phyloP scores from a whole-genome alignment of 495 filamentous ascomycete genomes.

The Neurospora sublineolata region DNA sequence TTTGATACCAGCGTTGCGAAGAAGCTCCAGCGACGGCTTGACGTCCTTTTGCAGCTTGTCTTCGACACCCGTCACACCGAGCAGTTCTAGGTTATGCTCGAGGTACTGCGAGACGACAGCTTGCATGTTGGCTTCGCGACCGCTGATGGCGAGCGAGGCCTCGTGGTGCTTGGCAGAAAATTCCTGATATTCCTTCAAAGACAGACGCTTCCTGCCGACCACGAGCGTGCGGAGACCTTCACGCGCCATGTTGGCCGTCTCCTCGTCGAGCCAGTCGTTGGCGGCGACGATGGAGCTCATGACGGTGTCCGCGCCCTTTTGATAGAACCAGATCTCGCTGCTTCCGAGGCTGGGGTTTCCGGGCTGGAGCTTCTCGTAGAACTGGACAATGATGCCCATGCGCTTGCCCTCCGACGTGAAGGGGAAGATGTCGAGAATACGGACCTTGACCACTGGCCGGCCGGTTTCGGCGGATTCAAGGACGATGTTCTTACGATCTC shows the following conservation, averaged over 20 bases:
- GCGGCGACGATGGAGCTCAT: conserved; percentile 88
- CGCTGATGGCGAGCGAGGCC: conserved; percentile 66
- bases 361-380: conserved; percentile 42
- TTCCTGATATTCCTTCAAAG: conserved; percentile 60
- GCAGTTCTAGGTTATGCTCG: conserved; percentile 78
- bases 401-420: conserved; percentile 96
- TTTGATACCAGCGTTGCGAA: conserved; percentile 97
- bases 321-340: conserved; percentile 93
- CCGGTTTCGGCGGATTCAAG: conserved; percentile 72
- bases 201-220: conserved; percentile 75
- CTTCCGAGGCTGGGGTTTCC: conserved; percentile 28
- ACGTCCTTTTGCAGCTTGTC: conserved; percentile 93
- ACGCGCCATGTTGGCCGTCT: conserved; percentile 96
- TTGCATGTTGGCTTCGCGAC: conserved; percentile 71
- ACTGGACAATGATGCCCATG: conserved; percentile 95
- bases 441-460: conserved; percentile 68
- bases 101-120: conserved; percentile 68
- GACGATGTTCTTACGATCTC: conserved; percentile 74
- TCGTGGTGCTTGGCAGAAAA: conserved; percentile 67
- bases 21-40: conserved; percentile 83
- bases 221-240: conserved; percentile 93
- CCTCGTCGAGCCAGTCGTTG: conserved; percentile 98
- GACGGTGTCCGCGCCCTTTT: conserved; percentile 96
- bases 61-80: conserved; percentile 95
- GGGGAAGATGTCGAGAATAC: conserved; percentile 88